Evolutionary conservation across 257 asterid species (phyloP), one percentile per base, ranked within the genome.

Genomic region (Nicotiana paniculata): DNA sequence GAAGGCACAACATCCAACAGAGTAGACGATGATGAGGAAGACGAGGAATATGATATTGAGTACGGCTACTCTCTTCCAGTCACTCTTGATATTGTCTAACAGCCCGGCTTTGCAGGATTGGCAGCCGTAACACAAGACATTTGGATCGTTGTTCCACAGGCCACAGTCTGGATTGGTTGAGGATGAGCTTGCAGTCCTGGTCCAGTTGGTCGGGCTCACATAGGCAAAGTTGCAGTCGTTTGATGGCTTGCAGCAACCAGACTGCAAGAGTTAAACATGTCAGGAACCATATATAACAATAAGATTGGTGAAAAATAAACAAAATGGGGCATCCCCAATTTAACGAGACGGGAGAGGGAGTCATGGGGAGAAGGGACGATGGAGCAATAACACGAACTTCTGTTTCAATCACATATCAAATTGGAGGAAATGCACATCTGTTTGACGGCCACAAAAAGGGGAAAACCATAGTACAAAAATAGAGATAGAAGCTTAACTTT

Each of bases 241-340:
- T 2, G 99, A 86, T 58, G 99, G 99, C 88, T 96, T 96, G 78
- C 98, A 96, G 91, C 99, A 96, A 69, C 99, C 99, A 46, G 99
- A 96, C 99, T 96, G 92, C 53, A 74, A n/a, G 46, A 64, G 11
- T n/a, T 26, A 13, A 59, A 78, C 82, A 77, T 9, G 54, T 11
- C 58, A 61, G 63, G 66, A 18, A 7, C 70, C 55, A 62, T 43
- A 8, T 21, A 21, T 61, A 0, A 61, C 12, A 62, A 61, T n/a
- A 2, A 18, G 33, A 1, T 61, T 24, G 33, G 6, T 3, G 3
- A 9, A 61, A 61, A 9, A 62, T 26, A 63, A 39, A 72, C 78
- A 72, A 18, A 72, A 72, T 46, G 78, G 59, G 37, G 53, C 3
- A 21, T 46, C 5, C 21, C 72, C 21, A 30, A 65, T 65, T 28